These are phyloP conservation scores for Metschnikowia koreensis DNA, from an alignment of 805 yeast genomes.

Conservation along the genomic window DNA sequence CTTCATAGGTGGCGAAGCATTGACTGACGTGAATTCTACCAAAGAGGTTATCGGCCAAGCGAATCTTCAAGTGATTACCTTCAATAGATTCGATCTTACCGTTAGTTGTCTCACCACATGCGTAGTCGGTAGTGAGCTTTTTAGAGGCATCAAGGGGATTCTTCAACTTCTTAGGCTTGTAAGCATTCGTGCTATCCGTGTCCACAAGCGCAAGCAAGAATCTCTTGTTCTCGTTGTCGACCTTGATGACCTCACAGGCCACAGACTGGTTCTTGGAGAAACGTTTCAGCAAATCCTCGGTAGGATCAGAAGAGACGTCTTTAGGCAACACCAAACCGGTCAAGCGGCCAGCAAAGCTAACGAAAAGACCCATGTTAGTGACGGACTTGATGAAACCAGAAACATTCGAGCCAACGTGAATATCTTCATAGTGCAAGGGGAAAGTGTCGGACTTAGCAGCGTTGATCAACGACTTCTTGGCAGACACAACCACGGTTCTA, in stretches of 20 bases:
- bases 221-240: conserved; percentile 68
- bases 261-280: conserved; percentile 72
- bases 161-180: conserved; percentile 18
- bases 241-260: conserved; percentile 59
- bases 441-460: conserved; percentile 55
- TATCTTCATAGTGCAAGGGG: conserved; percentile 61
- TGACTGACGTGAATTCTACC: conserved; percentile 81
- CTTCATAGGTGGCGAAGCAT: conserved; percentile 51
- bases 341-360: conserved; percentile 73
- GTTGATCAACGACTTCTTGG: conserved; percentile 63
- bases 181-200: conserved; percentile 15
- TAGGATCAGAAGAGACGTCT: conserved; percentile 55
- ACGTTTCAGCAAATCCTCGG: conserved; percentile 50
- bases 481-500: conserved; percentile 59
- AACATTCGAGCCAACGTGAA: conserved; percentile 47
- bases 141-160: conserved; percentile 63
- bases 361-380: conserved; percentile 79
- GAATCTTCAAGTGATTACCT: conserved; percentile 70
- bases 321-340: conserved; percentile 82
- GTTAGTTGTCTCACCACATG: conserved; percentile 59
- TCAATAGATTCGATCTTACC: conserved; percentile 63
- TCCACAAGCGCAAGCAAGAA: conserved; percentile 64
- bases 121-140: conserved; percentile 48
- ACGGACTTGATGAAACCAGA: conserved; percentile 78
- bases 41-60: conserved; percentile 70